Conservation (phyloP, 805 yeast species). For the Lachancea kluyveri region DNA sequence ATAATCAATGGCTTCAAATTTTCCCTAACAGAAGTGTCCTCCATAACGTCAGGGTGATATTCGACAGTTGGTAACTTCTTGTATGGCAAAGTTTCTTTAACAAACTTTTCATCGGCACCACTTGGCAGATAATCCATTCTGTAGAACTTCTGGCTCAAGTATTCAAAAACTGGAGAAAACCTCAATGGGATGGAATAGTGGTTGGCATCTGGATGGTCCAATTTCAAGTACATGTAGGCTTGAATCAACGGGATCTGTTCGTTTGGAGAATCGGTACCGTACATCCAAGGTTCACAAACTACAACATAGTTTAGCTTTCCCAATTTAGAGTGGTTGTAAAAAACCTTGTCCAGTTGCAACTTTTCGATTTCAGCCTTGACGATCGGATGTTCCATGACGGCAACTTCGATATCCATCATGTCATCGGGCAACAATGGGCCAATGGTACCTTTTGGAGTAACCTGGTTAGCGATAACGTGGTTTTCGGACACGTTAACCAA, state of each 20-base stretch:
- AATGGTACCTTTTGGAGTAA: constrained; percentile 53
- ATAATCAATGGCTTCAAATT: constrained; percentile 61
- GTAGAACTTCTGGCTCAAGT: constrained; percentile 50
- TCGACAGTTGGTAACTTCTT: constrained; percentile 55
- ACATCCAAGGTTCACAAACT: constrained; percentile 78
- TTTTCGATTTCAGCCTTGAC: constrained; percentile 62
- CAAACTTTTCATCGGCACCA: constrained; percentile 56
- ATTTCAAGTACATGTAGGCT: constrained; percentile 68
- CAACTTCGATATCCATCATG: constrained; percentile 45
- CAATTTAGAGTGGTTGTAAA: constrained; percentile 22
- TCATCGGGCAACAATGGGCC: constrained; percentile 73
- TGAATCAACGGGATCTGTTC: constrained; percentile 54
- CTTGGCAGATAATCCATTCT: constrained; percentile 72
- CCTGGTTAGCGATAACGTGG: constrained; percentile 51
- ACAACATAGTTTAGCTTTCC: constrained; percentile 31
- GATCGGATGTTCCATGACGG: constrained; percentile 46
- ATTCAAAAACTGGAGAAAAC: constrained; percentile 68
- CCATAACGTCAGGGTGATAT: constrained; percentile 67
- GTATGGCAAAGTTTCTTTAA: constrained; percentile 55
- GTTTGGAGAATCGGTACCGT: constrained; percentile 65
- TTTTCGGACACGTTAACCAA: constrained; percentile 59
- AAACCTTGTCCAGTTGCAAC: constrained; percentile 50
- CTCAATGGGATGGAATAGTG: constrained; percentile 70
- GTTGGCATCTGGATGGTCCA: constrained; percentile 64
- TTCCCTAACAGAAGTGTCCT: constrained; percentile 43